Percentiles rank a stretch among this genome's conserved stretches.
Conservation (phyloP, 1,284 basidiomycete genomes). For the Ganoderma sinense region DNA sequence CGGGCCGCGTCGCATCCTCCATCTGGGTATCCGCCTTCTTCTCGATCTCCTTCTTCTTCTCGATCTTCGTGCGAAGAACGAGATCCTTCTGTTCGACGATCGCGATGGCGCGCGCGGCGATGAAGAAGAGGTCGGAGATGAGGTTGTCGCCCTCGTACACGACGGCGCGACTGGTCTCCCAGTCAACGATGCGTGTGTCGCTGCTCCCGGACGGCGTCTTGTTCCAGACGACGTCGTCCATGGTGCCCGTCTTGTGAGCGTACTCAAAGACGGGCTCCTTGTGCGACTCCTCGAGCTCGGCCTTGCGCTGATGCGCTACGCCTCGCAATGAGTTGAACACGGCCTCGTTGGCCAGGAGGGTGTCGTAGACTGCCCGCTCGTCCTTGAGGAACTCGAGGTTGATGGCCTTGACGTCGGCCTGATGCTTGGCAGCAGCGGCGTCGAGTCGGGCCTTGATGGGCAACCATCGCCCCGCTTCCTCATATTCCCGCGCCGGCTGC, state of each 20-base stretch:
- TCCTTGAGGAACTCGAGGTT: no score
- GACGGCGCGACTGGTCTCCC: background rate
- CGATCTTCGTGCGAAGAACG: background rate
- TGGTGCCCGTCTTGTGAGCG: no score
- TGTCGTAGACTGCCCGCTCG: no score
- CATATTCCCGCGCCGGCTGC: no score
- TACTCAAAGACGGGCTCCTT: background rate
- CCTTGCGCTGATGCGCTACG: no score
- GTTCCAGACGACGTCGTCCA: background rate
- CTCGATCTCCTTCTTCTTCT: constrained; percentile 7
- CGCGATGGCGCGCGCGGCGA: background rate
- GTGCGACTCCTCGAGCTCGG: background rate
- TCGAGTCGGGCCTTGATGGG: no score
- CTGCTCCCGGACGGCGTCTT: background rate
- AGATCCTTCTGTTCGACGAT: background rate
- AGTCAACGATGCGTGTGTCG: background rate
- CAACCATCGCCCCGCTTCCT: no score
- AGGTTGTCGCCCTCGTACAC: background rate
- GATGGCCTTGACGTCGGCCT: no score
- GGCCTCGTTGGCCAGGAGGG: no score
- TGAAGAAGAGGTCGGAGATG: background rate
- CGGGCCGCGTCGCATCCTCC: constrained; percentile 28
- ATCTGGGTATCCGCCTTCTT: constrained; percentile 19
- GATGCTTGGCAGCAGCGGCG: no score
- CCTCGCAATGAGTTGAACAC: no score